Conservation (phyloP, 2,329 filamentous ascomycete genomes). For the Triangularia verruculosa region DNA sequence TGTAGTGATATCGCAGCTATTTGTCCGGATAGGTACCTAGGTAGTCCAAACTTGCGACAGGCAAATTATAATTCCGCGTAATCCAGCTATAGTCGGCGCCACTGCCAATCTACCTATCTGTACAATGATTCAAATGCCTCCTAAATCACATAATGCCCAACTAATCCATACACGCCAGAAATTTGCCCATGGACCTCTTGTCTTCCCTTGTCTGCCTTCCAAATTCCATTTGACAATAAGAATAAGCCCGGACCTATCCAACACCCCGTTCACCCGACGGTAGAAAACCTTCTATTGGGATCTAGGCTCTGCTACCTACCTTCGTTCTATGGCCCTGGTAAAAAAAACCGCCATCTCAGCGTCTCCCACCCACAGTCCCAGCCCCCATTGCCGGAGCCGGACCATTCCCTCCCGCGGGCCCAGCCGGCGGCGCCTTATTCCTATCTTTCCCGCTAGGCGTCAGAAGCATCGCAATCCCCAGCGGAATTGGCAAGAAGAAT, state of each 20-base stretch:
- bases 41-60: neutral
- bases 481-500: conserved; percentile 25
- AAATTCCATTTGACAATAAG: neutral
- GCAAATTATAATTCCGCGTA: neutral
- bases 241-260: neutral
- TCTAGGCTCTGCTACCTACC: too few species aligned
- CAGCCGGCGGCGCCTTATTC: neutral
- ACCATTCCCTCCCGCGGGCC: neutral
- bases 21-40: too few species aligned
- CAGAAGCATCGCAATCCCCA: conserved; percentile 26
- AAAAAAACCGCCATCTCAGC: too few species aligned
- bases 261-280: neutral
- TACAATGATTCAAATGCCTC: neutral
- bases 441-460: conserved; percentile 6
- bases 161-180: too few species aligned
- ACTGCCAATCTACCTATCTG: neutral
- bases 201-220: neutral
- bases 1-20: too few species aligned
- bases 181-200: neutral
- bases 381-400: neutral
- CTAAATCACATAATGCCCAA: neutral
- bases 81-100: neutral
- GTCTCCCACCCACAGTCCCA: neutral
- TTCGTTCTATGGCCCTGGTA: too few species aligned
- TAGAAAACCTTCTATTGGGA: too few species aligned